A percentile compares a stretch with the other conserved stretches of the same genome.
phyloP scores from a whole-genome alignment of 1,284 basidiomycete species.

The Sphaerobolus stellatus region DNA sequence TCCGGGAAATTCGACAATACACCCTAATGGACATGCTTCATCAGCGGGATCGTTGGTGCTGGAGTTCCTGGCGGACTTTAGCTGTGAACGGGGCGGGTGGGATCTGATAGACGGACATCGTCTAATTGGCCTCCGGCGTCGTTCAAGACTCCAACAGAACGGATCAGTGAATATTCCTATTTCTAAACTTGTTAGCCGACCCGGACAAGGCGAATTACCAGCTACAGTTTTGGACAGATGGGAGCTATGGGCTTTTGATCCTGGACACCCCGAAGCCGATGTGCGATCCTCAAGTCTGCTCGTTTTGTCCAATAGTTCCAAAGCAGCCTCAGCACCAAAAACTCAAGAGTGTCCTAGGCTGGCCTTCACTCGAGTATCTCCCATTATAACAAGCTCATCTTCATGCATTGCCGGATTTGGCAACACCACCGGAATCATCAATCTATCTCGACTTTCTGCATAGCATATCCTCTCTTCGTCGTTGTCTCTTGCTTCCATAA shows the following conservation, averaged over 20 bases:
- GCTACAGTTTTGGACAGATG: conserved; percentile 67
- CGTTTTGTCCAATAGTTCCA: not conserved
- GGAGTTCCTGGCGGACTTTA: conserved; percentile 53
- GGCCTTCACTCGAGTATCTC: conserved; percentile 74
- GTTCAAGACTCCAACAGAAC: conserved; percentile 38
- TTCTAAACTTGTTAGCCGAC: not conserved
- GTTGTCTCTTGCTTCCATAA: too few species aligned
- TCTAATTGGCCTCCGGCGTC: conserved; percentile 65
- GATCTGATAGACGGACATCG: conserved; percentile 48
- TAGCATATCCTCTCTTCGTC: too few species aligned
- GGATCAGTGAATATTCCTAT: conserved; percentile 22
- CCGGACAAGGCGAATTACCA: conserved; percentile 47
- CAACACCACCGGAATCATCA: conserved; percentile 71
- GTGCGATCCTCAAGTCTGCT: conserved; percentile 16
- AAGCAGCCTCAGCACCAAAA: conserved; percentile 12
- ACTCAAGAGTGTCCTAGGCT: conserved; percentile 48
- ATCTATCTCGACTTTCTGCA: conserved; percentile 11
- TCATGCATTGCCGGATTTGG: conserved; percentile 72
- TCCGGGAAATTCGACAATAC: conserved; percentile 27
- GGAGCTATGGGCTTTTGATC: conserved; percentile 78
- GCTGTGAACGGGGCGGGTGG: conserved; percentile 75
- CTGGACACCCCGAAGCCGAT: conserved; percentile 34
- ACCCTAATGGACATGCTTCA: not conserved
- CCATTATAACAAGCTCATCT: conserved; percentile 50
- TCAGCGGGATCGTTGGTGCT: conserved; percentile 39